These are phyloP conservation scores for Capsella rubella DNA, from an alignment of 441 rosid species.

Conservation along the genomic window DNA sequence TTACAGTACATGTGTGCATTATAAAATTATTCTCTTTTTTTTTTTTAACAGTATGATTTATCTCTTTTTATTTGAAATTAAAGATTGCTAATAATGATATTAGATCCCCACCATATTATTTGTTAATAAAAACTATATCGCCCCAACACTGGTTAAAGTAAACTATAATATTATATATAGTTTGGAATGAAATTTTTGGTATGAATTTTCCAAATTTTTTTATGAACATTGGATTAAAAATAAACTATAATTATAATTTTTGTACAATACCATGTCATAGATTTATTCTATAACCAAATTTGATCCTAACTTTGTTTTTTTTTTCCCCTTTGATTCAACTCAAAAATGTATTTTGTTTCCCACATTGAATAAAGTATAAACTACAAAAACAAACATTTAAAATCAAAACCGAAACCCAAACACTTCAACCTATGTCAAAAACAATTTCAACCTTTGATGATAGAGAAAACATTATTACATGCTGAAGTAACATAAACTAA, in stretches of 20 bases:
- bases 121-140: conserved; percentile 31
- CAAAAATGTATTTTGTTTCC: background rate
- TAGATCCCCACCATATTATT: conserved; percentile 30
- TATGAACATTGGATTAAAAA: too few relatives aligned
- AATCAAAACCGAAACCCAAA: too few relatives aligned
- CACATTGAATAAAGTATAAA: too few relatives aligned
- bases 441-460: background rate
- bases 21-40: conserved; percentile 23
- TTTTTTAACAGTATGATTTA: background rate
- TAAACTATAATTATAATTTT: too few relatives aligned
- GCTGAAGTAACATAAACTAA: conserved; percentile 9
- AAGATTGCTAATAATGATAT: background rate
- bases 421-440: background rate
- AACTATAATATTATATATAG: background rate
- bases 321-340: too few relatives aligned
- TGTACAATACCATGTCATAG: background rate
- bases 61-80: conserved; percentile 16
- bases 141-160: conserved; percentile 29
- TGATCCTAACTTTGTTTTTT: too few relatives aligned
- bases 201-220: too few relatives aligned
- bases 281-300: background rate
- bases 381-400: too few relatives aligned
- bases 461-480: background rate
- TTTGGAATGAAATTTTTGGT: too few relatives aligned
- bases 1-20: conserved; percentile 35